phyloP scores from a whole-genome alignment of 345 rosid species.

The Acer negundo region DNA sequence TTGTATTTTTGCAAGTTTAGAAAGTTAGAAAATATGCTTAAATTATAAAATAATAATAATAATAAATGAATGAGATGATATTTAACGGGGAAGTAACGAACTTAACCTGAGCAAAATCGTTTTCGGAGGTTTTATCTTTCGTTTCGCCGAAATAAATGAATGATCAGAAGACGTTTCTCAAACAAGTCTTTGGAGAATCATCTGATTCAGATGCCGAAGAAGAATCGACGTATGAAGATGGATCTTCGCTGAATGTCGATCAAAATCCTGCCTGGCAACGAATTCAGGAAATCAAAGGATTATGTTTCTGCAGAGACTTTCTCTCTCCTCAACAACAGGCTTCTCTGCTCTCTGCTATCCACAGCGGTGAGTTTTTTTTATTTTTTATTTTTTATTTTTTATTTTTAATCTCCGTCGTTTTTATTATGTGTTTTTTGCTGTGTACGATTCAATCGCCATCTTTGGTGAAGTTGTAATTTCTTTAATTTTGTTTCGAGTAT shows the following conservation, averaged over 20 bases:
- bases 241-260: constrained; percentile 1
- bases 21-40: not conserved
- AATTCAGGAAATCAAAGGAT: constrained; percentile 53
- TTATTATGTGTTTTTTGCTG: not conserved
- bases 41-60: too few relatives aligned
- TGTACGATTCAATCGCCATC: not conserved
- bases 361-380: constrained; percentile 44
- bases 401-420: not conserved
- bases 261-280: constrained; percentile 49
- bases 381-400: too few relatives aligned
- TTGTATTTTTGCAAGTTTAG: too few relatives aligned
- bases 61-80: not conserved
- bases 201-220: constrained; percentile 58
- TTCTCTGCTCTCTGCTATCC: constrained; percentile 55
- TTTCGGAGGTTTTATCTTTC: not conserved
- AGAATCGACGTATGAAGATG: constrained; percentile 14
- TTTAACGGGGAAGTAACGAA: not conserved
- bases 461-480: not conserved
- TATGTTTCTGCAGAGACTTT: constrained; percentile 71
- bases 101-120: not conserved
- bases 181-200: constrained; percentile 72
- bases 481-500: not conserved
- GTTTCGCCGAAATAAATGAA: constrained; percentile 4
- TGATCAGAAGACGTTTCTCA: constrained; percentile 25
- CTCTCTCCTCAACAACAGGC: constrained; percentile 61